Base-by-base conservation (phyloP, 306 rosid species). In the Dalbergia oliveri region DNA sequence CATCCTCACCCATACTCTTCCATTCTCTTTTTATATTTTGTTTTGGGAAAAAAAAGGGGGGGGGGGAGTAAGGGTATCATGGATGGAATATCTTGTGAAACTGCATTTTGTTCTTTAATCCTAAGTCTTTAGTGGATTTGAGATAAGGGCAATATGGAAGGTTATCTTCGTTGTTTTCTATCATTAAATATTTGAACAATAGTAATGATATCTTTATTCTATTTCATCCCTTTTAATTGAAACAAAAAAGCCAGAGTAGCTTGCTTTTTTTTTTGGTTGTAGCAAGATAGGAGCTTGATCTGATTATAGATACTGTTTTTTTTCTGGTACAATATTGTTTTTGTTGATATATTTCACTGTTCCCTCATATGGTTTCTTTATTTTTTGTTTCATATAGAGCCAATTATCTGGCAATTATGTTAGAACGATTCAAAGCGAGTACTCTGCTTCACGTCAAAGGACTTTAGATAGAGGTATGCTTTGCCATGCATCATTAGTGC, bases 381-480 rank as follows among this genome's bases (percentile, higher is more conserved):
- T 58, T 81, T 66, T 66, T 43, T 66, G 51, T 66, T 66, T 73
- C 39, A 13, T 74, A 71, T 69, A 88, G 94, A 87, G 89, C 82
- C 76, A 69, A 49, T 45, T 83, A 59, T 77, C 91, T 1, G 91
- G 92, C 78, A 49, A 72, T 47, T 68, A 8, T 76, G 82, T 88
- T 44, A 84, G 11, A 81, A 68, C 87, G 21, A 66, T 82, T 63
- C 88, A 73, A 47, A 76, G 79, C 51, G 85, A 74, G 19, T 72
- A 76, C 79, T 84, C 92, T 41, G 82, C 86, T 10, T 85, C 91
- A 50, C 87, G 86, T 74, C 72, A 77, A 75, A 84, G 92, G 83
- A 86, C 91, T 45, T 51, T 86, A 49, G 88, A 87, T 1, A 89
- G 85, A 65, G 95, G 95, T 88, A 80, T 50, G 71, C 57, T 43